Evolutionary conservation across 2,329 filamentous ascomycete species (phyloP).

Genomic region (Ceratocystis albifundus): DNA sequence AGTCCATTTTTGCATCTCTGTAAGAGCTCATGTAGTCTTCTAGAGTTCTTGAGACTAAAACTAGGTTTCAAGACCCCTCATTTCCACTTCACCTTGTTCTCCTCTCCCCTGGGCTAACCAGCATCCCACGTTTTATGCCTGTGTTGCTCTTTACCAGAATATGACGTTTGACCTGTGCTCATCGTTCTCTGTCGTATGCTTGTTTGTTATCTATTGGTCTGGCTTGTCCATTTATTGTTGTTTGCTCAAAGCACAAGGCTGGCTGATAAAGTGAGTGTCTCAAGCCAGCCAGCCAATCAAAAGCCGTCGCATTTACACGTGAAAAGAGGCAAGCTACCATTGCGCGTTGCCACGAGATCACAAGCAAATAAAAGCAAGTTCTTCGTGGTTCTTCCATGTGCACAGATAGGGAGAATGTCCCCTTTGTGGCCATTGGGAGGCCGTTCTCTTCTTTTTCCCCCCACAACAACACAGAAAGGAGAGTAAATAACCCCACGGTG

Average conservation of each 20-base stretch:
- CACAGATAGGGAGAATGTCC: not conserved
- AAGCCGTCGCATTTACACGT: not conserved
- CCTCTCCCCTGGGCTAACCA: not conserved
- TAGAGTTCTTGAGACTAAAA: not conserved
- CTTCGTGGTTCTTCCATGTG: not conserved
- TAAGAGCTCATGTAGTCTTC: not conserved
- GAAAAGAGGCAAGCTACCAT: not conserved
- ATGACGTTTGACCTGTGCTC: not conserved
- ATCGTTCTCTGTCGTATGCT: not conserved
- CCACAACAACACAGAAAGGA: not conserved
- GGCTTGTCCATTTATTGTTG: not conserved
- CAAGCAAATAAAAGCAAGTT: not conserved
- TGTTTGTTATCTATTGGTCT: not conserved
- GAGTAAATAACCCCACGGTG: not conserved
- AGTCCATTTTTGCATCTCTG: not conserved
- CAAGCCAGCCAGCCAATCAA: not conserved
- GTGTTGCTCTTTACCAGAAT: conserved; percentile 3
- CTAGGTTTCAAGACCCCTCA: conserved; percentile 10
- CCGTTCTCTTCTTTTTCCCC: not conserved
- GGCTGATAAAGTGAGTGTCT: not conserved
- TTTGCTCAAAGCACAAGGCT: not conserved
- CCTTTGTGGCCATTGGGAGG: not conserved
- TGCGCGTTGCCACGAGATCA: not conserved
- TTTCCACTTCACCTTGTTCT: not conserved
- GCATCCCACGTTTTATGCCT: not conserved